Base-by-base conservation (phyloP, 495 filamentous ascomycete genomes). In the Bryoglossum gracile region DNA sequence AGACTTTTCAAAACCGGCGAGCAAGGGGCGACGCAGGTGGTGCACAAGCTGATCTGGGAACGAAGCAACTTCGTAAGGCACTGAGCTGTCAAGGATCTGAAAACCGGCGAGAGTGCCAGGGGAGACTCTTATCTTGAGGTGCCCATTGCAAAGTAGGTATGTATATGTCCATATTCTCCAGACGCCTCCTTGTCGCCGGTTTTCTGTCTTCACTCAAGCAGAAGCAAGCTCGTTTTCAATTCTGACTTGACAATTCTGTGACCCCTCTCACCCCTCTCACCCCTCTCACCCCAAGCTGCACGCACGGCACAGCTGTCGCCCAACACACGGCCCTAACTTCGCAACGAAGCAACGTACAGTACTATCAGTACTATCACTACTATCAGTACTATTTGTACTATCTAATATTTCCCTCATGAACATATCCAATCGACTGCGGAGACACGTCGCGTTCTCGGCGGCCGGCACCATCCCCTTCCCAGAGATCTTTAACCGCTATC, bases 51-150 rank as follows among this genome's bases (percentile, higher is more conserved):
- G n/a, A n/a, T n/a, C n/a, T n/a, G n/a, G n/a, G n/a, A n/a, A n/a
- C n/a, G n/a, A n/a, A n/a, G n/a, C n/a, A n/a, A n/a, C n/a, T n/a
- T n/a, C n/a, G n/a, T n/a, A 37, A 8, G 34, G 34, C 14, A 14
- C 34, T 8, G 34, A 37, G 34, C 8, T 14, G 34, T 6, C 34
- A 37, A 14, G 34, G 34, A n/a, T 37, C 16, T n/a, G 34, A 16
- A 37, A 37, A 37, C 34, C 34, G 34, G 34, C 34, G 34, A 37
- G 34, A 8, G 34, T 37, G 34, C 34, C 34, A 37, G n/a, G n/a
- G n/a, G n/a, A n/a, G 34, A 37, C 34, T 37, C 34, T 18, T 37
- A 6, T 37, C 34, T 16, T 6, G 34, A 37, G n/a, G n/a, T n/a
- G n/a, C n/a, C n/a, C n/a, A n/a, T n/a, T n/a, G n/a, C n/a, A n/a